Percentiles rank a stretch among this genome's conserved stretches.
Evolutionary conservation across 129 eudicot species (phyloP).

Genomic region (sunflower (Helianthus annuus)): DNA sequence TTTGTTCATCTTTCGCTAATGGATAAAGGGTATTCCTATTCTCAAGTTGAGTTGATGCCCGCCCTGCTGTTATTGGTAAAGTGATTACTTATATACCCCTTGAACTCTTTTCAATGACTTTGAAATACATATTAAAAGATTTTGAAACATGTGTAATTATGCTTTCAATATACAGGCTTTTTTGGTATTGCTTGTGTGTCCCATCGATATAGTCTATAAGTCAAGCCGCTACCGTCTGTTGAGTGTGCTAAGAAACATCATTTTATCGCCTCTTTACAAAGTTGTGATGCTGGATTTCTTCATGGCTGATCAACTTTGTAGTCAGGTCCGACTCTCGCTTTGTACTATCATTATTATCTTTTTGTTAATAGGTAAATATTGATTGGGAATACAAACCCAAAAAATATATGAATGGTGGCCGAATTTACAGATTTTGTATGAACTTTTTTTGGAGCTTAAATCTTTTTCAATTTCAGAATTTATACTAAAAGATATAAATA

Average conservation of each 20-base stretch:
- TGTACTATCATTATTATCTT: neutral
- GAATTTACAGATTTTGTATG: neutral
- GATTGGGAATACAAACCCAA: neutral
- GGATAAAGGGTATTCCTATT: conserved; percentile 67
- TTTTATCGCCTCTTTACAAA: conserved; percentile 87
- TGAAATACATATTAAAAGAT: neutral
- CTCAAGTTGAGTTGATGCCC: conserved; percentile 79
- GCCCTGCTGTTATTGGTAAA: conserved; percentile 79
- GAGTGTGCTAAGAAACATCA: conserved; percentile 69
- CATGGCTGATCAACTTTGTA: conserved; percentile 99
- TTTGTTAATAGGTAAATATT: too few relatives aligned
- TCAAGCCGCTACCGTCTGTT: conserved; percentile 82
- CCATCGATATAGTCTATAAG: conserved; percentile 72
- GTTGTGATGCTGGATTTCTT: conserved; percentile 94
- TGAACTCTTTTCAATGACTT: neutral
- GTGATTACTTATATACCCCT: conserved; percentile 3
- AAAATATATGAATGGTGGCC: neutral
- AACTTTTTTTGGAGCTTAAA: neutral
- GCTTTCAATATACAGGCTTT: conserved; percentile 46
- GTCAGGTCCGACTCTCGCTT: conserved; percentile 58
- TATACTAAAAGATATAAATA: too few relatives aligned
- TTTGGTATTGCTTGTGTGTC: conserved; percentile 67
- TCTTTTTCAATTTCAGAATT: neutral
- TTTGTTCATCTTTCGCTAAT: conserved; percentile 71
- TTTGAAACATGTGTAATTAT: neutral